These are phyloP conservation scores for Persicaria maculosa DNA, from an alignment of 148 eudicot species.

Conservation along the genomic window DNA sequence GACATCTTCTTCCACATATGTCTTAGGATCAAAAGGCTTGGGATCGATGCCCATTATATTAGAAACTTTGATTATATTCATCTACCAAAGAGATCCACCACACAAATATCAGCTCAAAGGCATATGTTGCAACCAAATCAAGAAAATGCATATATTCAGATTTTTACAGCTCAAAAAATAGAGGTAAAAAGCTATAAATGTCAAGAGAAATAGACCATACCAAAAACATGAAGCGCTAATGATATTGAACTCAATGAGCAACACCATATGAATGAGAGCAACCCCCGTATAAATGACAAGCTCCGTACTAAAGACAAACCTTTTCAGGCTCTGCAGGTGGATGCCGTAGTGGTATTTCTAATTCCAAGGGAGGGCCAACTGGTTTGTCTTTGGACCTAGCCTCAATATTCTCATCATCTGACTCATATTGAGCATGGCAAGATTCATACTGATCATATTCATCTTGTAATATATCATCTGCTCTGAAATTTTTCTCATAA, in stretches of 20 bases:
- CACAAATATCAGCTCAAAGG: no score
- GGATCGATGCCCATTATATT: constrained; percentile 97
- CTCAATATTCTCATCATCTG: constrained; percentile 73
- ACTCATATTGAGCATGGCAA: constrained; percentile 32
- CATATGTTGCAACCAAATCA: no score
- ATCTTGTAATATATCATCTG: constrained; percentile 84
- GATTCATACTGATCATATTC: constrained; percentile 74
- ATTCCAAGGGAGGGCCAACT: constrained; percentile 82
- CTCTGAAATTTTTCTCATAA: constrained; percentile 59
- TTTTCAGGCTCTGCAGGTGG: constrained; percentile 82
- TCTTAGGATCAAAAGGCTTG: constrained; percentile 89
- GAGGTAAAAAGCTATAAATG: background rate
- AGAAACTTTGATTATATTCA: constrained; percentile 88
- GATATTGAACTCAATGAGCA: background rate
- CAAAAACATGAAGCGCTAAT: background rate
- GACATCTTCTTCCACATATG: constrained; percentile 77
- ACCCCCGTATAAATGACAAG: background rate
- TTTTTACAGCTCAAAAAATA: background rate
- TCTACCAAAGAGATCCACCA: constrained; percentile 39
- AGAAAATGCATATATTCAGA: background rate
- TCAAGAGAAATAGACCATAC: background rate
- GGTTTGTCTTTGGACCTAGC: constrained; percentile 67
- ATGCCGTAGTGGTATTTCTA: constrained; percentile 78
- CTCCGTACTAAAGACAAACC: constrained; percentile 29
- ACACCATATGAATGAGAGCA: background rate